Percentiles rank a stretch among this genome's conserved stretches.
Evolutionary conservation across 1,284 basidiomycete species (phyloP).

Genomic region (Leccinum discolor): DNA sequence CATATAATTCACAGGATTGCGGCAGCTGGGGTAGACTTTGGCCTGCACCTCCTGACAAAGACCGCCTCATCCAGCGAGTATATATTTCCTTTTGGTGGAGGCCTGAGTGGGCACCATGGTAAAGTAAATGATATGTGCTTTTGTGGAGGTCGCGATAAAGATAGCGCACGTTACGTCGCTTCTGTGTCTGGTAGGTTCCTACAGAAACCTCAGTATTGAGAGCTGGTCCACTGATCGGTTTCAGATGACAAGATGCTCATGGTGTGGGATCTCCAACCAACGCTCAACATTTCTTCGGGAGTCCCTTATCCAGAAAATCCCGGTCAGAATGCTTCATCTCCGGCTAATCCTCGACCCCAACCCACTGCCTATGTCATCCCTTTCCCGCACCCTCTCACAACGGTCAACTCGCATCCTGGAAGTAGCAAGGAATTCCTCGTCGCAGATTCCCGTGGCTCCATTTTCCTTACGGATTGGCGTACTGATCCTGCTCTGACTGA

Average conservation of each 20-base stretch:
- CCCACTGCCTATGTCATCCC: constrained; percentile 75
- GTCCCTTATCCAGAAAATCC: constrained; percentile 30
- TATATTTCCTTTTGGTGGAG: constrained; percentile 72
- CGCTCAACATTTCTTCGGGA: constrained; percentile 40
- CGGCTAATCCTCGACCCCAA: constrained; percentile 44
- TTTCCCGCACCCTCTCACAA: constrained; percentile 67
- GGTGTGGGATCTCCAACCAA: constrained; percentile 78
- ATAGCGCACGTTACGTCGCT: constrained; percentile 70
- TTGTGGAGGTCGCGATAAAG: constrained; percentile 68
- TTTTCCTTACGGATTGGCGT: constrained; percentile 79
- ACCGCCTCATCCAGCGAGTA: constrained; percentile 47
- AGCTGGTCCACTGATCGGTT: constrained; percentile 4
- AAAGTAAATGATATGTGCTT: constrained; percentile 75
- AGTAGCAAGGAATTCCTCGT: constrained; percentile 78
- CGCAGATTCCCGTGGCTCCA: constrained; percentile 68
- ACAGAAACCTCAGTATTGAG: neutral
- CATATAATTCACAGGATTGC: constrained; percentile 48
- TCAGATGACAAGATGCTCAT: constrained; percentile 80
- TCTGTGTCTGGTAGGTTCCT: constrained; percentile 66
- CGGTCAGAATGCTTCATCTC: constrained; percentile 18
- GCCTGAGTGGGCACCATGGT: constrained; percentile 74
- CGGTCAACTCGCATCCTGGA: constrained; percentile 69
- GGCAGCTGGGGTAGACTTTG: constrained; percentile 66
- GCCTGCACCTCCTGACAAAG: constrained; percentile 68
- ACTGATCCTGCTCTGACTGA: constrained; percentile 60